Percentiles rank a stretch among this genome's conserved stretches.
phyloP scores from a whole-genome alignment of 345 rosid species.

The Conringia planisiliqua region DNA sequence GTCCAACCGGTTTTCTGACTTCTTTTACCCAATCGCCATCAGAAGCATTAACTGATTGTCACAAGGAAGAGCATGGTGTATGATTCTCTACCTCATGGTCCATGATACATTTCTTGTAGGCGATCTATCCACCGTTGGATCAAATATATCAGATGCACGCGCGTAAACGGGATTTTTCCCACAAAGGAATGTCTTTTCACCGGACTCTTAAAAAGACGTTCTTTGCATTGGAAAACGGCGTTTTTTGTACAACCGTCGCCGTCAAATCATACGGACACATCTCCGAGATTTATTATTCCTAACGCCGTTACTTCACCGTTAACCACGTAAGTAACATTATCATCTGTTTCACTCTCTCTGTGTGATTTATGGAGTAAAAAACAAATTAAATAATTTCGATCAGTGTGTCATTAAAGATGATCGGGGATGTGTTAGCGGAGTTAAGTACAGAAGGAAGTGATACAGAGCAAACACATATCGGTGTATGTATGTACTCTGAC shows the following conservation, averaged over 20 bases:
- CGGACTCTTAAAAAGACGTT: constrained; percentile 9
- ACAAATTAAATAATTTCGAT: constrained; percentile 15
- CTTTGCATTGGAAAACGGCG: constrained; percentile 36
- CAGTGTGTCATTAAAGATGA: constrained; percentile 20
- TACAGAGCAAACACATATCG: not conserved
- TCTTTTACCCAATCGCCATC: constrained; percentile 6
- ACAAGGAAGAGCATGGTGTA: constrained; percentile 12
- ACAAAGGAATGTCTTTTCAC: constrained; percentile 24
- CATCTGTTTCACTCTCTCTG: not conserved
- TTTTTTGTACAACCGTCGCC: constrained; percentile 26
- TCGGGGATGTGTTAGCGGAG: constrained; percentile 24
- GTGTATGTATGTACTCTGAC: constrained; percentile 16
- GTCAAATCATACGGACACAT: constrained; percentile 19
- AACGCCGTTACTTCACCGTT: constrained; percentile 80
- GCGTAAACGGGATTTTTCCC: not conserved
- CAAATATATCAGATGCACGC: not conserved
- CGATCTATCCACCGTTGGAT: constrained; percentile 4
- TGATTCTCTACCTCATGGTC: constrained; percentile 18
- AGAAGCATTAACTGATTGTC: constrained; percentile 26
- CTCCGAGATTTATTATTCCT: not conserved
- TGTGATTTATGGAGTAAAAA: not conserved
- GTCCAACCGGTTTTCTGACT: constrained; percentile 3
- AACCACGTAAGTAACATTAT: not conserved
- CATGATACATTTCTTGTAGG: not conserved
- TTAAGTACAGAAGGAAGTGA: not conserved